Percentiles rank a stretch among this genome's conserved stretches.
Conservation (phyloP, 768 basidiomycete genomes). For the Pisolithus sp. region DNA sequence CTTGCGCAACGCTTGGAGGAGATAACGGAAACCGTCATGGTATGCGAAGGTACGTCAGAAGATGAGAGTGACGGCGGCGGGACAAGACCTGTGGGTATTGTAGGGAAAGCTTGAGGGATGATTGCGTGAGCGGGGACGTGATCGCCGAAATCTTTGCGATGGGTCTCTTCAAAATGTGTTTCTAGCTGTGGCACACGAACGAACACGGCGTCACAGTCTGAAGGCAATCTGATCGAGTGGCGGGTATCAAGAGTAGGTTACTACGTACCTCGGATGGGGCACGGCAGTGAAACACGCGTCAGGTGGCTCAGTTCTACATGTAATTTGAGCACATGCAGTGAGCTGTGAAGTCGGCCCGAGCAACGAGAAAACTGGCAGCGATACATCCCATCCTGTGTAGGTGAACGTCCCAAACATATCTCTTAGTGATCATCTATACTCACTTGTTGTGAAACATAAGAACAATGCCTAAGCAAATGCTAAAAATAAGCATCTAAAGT, state of each 20-base stretch:
- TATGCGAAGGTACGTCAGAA: neutral
- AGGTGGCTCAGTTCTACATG: slow-evolving; percentile 28
- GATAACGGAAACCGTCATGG: slow-evolving; percentile 8
- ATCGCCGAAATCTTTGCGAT: slow-evolving; percentile 14
- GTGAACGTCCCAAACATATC: neutral
- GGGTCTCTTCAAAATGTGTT: slow-evolving; percentile 18
- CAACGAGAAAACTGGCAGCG: slow-evolving; percentile 21
- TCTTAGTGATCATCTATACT: neutral
- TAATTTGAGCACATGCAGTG: slow-evolving; percentile 12
- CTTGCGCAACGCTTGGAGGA: slow-evolving; percentile 5
- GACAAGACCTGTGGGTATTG: slow-evolving; percentile 14
- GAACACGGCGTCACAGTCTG: slow-evolving; percentile 21
- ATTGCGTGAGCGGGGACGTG: slow-evolving; percentile 11
- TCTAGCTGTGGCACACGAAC: slow-evolving; percentile 20
- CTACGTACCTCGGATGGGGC: slow-evolving; percentile 21
- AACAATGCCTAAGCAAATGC: slow-evolving; percentile 24
- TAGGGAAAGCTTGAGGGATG: slow-evolving; percentile 13
- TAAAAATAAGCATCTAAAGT: slow-evolving; percentile 9
- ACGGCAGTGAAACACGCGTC: slow-evolving; percentile 21
- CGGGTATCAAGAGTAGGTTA: neutral
- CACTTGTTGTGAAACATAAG: slow-evolving; percentile 12
- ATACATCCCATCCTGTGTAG: slow-evolving; percentile 21
- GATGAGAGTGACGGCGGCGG: slow-evolving; percentile 13
- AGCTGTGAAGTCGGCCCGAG: slow-evolving; percentile 20
- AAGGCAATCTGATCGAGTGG: neutral